Evolutionary conservation across 371 early-diverging fungal species (phyloP), one percentile per base, ranked within the genome.

Genomic region (Mucor lusitanicus): DNA sequence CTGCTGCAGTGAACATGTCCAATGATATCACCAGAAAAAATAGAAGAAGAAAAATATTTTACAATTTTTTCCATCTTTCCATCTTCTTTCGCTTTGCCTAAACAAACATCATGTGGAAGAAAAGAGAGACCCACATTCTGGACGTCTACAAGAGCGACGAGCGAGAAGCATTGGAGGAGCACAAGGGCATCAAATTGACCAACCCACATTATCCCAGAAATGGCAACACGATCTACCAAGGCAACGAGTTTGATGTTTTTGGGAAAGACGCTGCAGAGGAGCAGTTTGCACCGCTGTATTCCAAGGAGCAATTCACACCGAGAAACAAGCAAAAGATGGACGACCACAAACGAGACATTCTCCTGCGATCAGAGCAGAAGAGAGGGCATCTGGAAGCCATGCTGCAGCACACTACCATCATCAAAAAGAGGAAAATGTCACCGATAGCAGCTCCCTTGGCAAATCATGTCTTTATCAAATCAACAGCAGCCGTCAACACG

Each of bases 201-300:
- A 32, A 19, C 50, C 33, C 28, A 28, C 33, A 39, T 7, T 37
- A 54, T 48, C 27, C 3, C 12, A 19, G 30, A 35, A 25, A 32
- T 19, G 58, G 35, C 35, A 40, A 25, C 11, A 11, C 12, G 28
- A 56, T 68, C 1, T 68, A 68, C 23, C 59, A 50, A 39, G 68
- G 68, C 6, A 63, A 58, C 15, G 68, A 68, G 15, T 68, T 68
- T 50, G 68, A 68, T 48, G 59, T 68, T 4, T 68, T 68, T 9
- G 50, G 50, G 0, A 59, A 63, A 11, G 32, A 63, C 7, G n/a
- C 0, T 0, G 9, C 17, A 17, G 63, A 63, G 40, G 59, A 57
- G 21, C 40, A 53, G 6, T 48, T 54, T 55, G 32, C 44, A 15
- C 59, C 59, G 27, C 15, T 65, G 17, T 48, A 58, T 39, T 65